Base-by-base conservation (phyloP, 306 rosid genomes). In the Dryas alaskensis region DNA sequence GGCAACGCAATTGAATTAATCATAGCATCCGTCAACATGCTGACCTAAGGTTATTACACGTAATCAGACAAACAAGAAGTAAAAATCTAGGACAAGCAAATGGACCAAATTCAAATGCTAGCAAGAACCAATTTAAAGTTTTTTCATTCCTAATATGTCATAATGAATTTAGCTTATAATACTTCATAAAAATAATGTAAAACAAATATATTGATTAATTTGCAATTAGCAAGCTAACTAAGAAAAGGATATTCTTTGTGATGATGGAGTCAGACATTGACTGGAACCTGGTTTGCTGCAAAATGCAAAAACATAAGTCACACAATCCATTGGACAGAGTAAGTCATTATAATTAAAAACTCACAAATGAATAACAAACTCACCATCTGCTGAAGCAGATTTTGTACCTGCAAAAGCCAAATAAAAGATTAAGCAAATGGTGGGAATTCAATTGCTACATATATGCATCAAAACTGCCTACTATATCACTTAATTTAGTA, bases 301-400 rank as follows among this genome's bases (percentile, higher is more conserved):
- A 48, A 48, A 57, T 45, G 64, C 40, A 60, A 76, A 22, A 75
- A 65, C 31, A 51, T 53, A 77, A 55, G 70, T 54, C 25, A 53
- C 45, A 47, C 39, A 76, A 57, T 59, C 37, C 62, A 61, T 57
- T 16, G 44, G 11, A n/a, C 19, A 61, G 8, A 8, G 49, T 57
- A 43, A 53, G 67, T 51, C 37, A 45, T 55, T 63, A 48, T 58
- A 77, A 22, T 49, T 14, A 70, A 79, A 70, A 14, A 71, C 48
- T 79, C 60, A 60, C 10, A 66, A 52, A 57, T 25, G 19, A 47
- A 53, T 16, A 31, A 27, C 62, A 69, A 71, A 81, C 85, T 80
- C 78, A 88, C 88, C 88, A 88, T 84, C 60, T 86, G 86, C 53
- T 80, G 84, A 67, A 86, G 88, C 80, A 82, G 85, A 75, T 83